Evolutionary conservation across 2,329 filamentous ascomycete genomes (phyloP).

Genomic region (Thelonectria rubi): DNA sequence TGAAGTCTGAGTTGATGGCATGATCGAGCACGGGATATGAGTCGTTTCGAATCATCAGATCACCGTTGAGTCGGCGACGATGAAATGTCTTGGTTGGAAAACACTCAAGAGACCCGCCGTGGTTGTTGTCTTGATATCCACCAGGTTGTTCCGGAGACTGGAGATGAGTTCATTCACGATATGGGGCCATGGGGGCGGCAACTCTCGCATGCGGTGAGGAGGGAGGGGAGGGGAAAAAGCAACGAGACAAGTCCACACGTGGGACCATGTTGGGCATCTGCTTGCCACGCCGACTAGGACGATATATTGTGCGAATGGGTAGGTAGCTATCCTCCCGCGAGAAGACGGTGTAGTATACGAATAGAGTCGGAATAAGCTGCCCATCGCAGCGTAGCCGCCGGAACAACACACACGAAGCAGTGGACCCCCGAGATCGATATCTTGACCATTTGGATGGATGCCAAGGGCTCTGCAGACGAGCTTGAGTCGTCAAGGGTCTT

Average conservation of each 20-base stretch:
- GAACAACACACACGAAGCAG: not conserved
- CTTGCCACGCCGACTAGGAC: no score
- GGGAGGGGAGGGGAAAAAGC: slow-evolving; percentile 1
- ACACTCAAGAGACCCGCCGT: not conserved
- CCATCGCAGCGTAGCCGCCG: slow-evolving; percentile 7
- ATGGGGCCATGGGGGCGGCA: slow-evolving; percentile 19
- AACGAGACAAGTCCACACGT: slow-evolving; percentile 17
- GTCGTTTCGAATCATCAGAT: slow-evolving; percentile 6
- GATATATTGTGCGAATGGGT: no score
- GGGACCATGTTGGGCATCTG: slow-evolving; percentile 8
- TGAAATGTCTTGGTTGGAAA: not conserved
- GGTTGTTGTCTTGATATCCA: slow-evolving; percentile 11
- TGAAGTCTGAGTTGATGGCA: not conserved
- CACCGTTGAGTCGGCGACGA: not conserved
- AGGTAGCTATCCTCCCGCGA: no score
- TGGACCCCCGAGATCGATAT: slow-evolving; percentile 3
- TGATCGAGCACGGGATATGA: slow-evolving; percentile 4
- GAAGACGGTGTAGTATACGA: not conserved
- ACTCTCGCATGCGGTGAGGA: slow-evolving; percentile 9
- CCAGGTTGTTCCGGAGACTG: slow-evolving; percentile 5
- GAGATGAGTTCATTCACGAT: slow-evolving; percentile 10
- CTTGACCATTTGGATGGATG: slow-evolving; percentile 29
- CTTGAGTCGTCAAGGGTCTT: slow-evolving; percentile 6
- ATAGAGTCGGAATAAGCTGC: slow-evolving; percentile 2
- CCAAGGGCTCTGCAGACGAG: slow-evolving; percentile 20